Base-by-base conservation (phyloP, 257 asterid genomes). In the Nicotiana noctiflora region DNA sequence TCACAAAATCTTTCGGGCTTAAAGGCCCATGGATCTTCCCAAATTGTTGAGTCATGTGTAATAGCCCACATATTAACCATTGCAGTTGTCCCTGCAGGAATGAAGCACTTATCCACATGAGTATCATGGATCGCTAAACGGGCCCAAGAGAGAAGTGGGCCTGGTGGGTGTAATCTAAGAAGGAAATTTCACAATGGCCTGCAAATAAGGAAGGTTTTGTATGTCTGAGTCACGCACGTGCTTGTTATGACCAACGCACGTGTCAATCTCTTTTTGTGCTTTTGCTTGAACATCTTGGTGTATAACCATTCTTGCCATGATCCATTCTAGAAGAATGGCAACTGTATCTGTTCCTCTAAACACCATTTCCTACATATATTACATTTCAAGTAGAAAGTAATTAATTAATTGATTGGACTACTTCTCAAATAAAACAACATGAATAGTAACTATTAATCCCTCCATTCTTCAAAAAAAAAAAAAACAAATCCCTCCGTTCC, bases 61-160 rank as follows among this genome's bases (percentile, higher is more conserved):
- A 92, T 92, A 40, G 97, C 93, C 97, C 97, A 92, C 94, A 90
- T 92, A 51, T 92, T 92, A n/a, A 92, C 94, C 94, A 92, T 92
- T 8, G 94, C 94, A 0, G 90, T 90, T 1, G 94, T 92, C 82
- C 93, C 92, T 66, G 92, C 91, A 13, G 90, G 93, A 57, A 90
- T 82, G 29, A 90, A 83, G 76, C 83, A 81, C 65, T 87, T 86
- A 82, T 88, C 89, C 25, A 92, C 65, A 57, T 88, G 83, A 74
- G 86, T 89, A 27, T 90, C 93, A 11, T 86, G 92, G 81, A 66
- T 59, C 0, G 97, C 88, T 1, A 90, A 84, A 18, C 97, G 93
- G 81, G 97, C 93, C 97, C 97, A 92, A 7, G 97, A 92, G 81
- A 92, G 94, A 8, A 92, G 70, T 9, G 94, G 97, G 68, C 94